Percentiles rank a stretch among this genome's conserved stretches.
Evolutionary conservation across 139 green algal genomes (phyloP).

Genomic region (Diplosphaera chodatii): DNA sequence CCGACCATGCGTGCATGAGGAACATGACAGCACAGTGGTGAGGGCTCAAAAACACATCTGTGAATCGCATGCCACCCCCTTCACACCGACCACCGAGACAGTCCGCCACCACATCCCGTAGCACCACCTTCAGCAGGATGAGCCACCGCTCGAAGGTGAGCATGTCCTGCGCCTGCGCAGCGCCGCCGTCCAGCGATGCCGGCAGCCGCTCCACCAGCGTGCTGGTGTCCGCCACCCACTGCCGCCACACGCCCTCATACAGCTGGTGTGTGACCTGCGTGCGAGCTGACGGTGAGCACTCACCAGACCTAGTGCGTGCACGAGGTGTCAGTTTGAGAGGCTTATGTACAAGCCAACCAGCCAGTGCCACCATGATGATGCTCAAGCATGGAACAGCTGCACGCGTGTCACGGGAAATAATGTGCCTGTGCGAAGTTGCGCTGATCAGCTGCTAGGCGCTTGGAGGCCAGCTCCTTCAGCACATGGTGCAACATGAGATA

Average conservation of each 20-base stretch:
- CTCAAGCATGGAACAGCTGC: too few species aligned
- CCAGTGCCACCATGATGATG: too few species aligned
- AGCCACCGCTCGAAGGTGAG: constrained; percentile 81
- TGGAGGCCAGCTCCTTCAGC: constrained; percentile 92
- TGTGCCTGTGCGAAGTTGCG: constrained; percentile 71
- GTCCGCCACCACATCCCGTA: too few species aligned
- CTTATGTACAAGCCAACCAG: too few species aligned
- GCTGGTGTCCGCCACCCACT: constrained; percentile 65
- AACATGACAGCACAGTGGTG: too few species aligned
- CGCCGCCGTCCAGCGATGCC: constrained; percentile 19
- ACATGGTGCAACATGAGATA: constrained; percentile 88
- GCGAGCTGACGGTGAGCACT: too few species aligned
- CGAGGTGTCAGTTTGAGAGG: too few species aligned
- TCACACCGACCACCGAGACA: too few species aligned
- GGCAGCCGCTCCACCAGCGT: constrained; percentile 40
- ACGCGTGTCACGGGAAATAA: too few species aligned
- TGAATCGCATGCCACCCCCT: too few species aligned
- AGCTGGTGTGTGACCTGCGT: constrained; percentile 56
- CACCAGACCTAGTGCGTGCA: too few species aligned
- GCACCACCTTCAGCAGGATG: constrained; percentile 70
- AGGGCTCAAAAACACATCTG: too few species aligned
- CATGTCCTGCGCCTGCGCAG: constrained; percentile 20
- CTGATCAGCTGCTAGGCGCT: constrained; percentile 80
- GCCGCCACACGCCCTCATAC: constrained; percentile 62
- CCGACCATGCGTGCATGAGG: neutral